Evolutionary conservation across 768 basidiomycete genomes (phyloP).

Genomic region (Exsudoporus frostii): DNA sequence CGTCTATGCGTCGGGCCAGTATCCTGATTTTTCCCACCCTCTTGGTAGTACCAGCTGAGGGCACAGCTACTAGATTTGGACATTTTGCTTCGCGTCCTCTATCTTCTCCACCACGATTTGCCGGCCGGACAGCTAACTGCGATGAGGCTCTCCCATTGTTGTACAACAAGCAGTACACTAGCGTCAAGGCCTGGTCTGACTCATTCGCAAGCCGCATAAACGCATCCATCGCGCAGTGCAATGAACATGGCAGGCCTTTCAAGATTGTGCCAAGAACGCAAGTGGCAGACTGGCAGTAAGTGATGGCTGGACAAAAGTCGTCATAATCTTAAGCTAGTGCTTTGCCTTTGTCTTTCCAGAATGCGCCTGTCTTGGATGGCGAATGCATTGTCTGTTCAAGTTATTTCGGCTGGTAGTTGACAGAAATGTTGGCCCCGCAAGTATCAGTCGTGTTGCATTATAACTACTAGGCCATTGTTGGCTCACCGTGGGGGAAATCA

Average conservation of each 20-base stretch:
- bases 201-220: conserved; percentile 84
- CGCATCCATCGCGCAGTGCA: conserved; percentile 88
- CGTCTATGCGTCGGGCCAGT: conserved; percentile 86
- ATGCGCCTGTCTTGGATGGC: conserved; percentile 14
- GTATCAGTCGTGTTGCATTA: too few species aligned
- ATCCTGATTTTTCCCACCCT: conserved; percentile 84
- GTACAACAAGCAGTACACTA: conserved; percentile 72
- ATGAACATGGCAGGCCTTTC: conserved; percentile 78
- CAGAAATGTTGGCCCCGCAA: background rate
- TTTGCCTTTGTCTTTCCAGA: conserved; percentile 58
- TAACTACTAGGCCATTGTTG: background rate
- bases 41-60: conserved; percentile 85
- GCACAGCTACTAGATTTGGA: conserved; percentile 83
- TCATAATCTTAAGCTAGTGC: conserved; percentile 46
- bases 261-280: conserved; percentile 66
- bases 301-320: conserved; percentile 65
- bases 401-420: background rate
- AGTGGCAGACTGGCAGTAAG: conserved; percentile 76
- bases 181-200: conserved; percentile 66
- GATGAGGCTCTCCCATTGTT: conserved; percentile 86
- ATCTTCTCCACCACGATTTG: conserved; percentile 82
- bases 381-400: conserved; percentile 10
- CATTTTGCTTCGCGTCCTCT: conserved; percentile 84
- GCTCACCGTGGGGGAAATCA: too few species aligned
- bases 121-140: conserved; percentile 96